phyloP scores from a whole-genome alignment of 352 stramenopile genomes.

The Pythium phragmiticola region DNA sequence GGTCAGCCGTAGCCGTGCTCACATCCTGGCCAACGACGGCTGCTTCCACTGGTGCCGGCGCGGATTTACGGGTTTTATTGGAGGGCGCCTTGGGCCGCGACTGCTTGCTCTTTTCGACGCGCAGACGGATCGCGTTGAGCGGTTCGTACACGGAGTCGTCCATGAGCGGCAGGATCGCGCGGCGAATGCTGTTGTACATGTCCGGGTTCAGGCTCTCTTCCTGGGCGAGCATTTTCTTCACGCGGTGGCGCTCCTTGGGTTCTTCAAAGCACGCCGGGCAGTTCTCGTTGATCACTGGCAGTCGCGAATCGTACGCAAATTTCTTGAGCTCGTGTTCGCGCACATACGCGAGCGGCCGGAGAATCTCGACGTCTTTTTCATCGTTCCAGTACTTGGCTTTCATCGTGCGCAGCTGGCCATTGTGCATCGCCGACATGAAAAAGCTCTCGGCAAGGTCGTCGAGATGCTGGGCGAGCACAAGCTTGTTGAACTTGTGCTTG shows the following conservation, averaged over 20 bases:
- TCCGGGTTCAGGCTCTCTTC: conserved; percentile 89
- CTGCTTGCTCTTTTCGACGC: conserved; percentile 33
- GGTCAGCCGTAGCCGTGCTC: background rate
- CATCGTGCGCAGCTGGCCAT: conserved; percentile 86
- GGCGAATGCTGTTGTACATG: conserved; percentile 44
- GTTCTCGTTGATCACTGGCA: conserved; percentile 97
- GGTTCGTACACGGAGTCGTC: conserved; percentile 52
- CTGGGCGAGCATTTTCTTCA: conserved; percentile 92
- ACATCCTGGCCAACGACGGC: background rate
- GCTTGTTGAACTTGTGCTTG: conserved; percentile 34
- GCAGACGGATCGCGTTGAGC: conserved; percentile 34
- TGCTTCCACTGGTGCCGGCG: background rate
- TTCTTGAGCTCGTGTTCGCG: conserved; percentile 89
- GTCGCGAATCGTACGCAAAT: conserved; percentile 54
- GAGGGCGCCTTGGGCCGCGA: conserved; percentile 24
- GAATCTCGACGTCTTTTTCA: conserved; percentile 89
- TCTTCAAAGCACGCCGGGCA: conserved; percentile 96
- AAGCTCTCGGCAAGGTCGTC: conserved; percentile 96
- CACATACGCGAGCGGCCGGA: conserved; percentile 92
- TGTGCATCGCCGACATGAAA: conserved; percentile 93
- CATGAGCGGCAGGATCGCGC: conserved; percentile 55
- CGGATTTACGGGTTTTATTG: conserved; percentile 16
- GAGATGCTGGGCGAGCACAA: conserved; percentile 88
- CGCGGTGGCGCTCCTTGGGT: conserved; percentile 90
- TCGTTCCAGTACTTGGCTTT: conserved; percentile 95